Percentiles rank a stretch among this genome's conserved stretches.
Conservation (phyloP, 306 rosid species). For the Sicyos baderoa region DNA sequence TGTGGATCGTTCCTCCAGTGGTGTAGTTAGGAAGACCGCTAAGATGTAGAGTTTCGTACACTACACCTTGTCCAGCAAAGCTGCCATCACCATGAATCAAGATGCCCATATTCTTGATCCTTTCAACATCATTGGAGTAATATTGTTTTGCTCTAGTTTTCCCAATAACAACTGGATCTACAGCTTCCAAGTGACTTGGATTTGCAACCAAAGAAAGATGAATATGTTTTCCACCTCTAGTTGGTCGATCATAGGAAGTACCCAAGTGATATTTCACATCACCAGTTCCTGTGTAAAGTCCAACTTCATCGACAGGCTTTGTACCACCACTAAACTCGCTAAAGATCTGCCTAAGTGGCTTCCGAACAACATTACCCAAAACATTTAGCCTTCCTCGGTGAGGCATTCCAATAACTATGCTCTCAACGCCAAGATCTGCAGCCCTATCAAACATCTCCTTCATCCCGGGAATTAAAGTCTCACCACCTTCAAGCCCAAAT, state of each 20-base stretch:
- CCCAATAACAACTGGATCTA: constrained; percentile 80
- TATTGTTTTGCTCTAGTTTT: constrained; percentile 94
- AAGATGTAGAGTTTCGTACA: constrained; percentile 85
- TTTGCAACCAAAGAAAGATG: constrained; percentile 87
- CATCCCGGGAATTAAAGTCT: constrained; percentile 88
- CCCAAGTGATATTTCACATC: constrained; percentile 96
- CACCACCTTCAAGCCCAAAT: constrained; percentile 92
- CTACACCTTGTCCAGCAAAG: constrained; percentile 98
- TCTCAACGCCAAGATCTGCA: constrained; percentile 94
- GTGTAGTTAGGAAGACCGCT: constrained; percentile 90
- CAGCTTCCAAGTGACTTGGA: constrained; percentile 98
- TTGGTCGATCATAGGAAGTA: constrained; percentile 85
- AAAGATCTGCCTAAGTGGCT: constrained; percentile 86
- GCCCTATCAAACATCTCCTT: constrained; percentile 88
- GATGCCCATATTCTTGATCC: constrained; percentile 75
- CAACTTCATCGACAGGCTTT: constrained; percentile 76
- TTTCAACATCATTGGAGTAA: constrained; percentile 57
- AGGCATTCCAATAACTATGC: constrained; percentile 91
- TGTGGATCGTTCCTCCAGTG: constrained; percentile 91
- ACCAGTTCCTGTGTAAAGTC: constrained; percentile 89
- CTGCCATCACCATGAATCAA: constrained; percentile 97
- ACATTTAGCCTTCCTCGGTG: constrained; percentile 84
- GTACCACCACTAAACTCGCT: constrained; percentile 79
- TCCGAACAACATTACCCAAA: constrained; percentile 82
- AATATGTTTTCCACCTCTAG: constrained; percentile 77